A percentile compares a stretch with the other conserved stretches of the same genome.
Evolutionary conservation across 2,329 filamentous ascomycete species (phyloP).

Genomic region (Pseudocercospora eumusae): DNA sequence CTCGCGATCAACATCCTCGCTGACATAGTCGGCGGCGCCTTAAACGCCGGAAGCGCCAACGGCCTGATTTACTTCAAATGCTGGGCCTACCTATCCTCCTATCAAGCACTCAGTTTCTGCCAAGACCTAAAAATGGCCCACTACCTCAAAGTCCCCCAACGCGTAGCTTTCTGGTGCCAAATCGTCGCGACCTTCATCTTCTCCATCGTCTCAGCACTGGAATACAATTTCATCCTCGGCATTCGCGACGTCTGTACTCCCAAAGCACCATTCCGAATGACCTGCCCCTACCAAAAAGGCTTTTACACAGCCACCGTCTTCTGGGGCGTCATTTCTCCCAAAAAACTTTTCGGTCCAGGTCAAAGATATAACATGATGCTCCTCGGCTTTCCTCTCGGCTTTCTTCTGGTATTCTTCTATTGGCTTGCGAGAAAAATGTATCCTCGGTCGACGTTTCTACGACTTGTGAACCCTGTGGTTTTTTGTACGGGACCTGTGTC

Average conservation of each 20-base stretch:
- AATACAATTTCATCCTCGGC: constrained; percentile 48
- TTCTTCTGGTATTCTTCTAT: constrained; percentile 12
- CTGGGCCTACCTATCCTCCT: constrained; percentile 50
- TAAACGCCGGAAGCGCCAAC: constrained; percentile 82
- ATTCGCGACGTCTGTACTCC: constrained; percentile 13
- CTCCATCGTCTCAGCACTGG: constrained; percentile 51
- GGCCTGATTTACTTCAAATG: constrained; percentile 85
- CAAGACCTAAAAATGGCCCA: constrained; percentile 83
- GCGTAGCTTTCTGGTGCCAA: constrained; percentile 72
- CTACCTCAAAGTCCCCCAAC: constrained; percentile 81
- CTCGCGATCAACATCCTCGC: constrained; percentile 50
- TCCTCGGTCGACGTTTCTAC: constrained; percentile 7
- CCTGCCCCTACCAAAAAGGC: constrained; percentile 12
- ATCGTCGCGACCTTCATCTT: constrained; percentile 77
- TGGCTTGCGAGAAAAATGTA: constrained; percentile 12
- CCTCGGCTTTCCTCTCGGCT: constrained; percentile 13
- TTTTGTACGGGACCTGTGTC: constrained; percentile 17
- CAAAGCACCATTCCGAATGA: constrained; percentile 10
- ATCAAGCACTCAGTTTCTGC: constrained; percentile 81
- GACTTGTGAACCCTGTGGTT: constrained; percentile 13
- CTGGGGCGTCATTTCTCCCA: constrained; percentile 12
- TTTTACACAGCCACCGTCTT: constrained; percentile 15
- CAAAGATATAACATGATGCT: constrained; percentile 17
- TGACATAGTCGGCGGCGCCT: constrained; percentile 74
- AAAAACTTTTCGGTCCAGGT: constrained; percentile 13